A percentile compares a stretch with the other conserved stretches of the same genome.
Conservation (phyloP, 371 early-diverging fungal species). For the Funneliformis caledonium region DNA sequence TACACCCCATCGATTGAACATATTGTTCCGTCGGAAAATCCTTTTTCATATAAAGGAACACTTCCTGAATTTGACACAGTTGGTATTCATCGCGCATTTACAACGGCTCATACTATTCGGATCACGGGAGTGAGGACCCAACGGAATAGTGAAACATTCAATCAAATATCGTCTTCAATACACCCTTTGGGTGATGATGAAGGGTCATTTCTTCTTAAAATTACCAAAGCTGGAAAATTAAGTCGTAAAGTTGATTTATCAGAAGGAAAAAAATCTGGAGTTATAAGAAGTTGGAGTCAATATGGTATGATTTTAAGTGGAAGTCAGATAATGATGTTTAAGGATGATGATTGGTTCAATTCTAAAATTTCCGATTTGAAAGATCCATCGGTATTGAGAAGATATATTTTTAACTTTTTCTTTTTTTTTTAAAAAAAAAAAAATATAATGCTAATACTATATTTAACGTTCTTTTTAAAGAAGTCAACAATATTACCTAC, state of each 20-base stretch:
- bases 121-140: conserved; percentile 54
- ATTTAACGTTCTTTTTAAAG: neutral
- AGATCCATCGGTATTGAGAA: conserved; percentile 41
- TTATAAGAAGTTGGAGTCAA: conserved; percentile 70
- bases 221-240: conserved; percentile 72
- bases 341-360: conserved; percentile 57
- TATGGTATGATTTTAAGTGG: conserved; percentile 78
- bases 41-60: conserved; percentile 53
- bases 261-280: conserved; percentile 65
- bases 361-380: conserved; percentile 43
- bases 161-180: conserved; percentile 21
- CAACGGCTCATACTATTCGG: conserved; percentile 49
- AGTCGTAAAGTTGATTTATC: conserved; percentile 72
- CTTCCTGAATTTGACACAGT: conserved; percentile 25
- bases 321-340: conserved; percentile 76
- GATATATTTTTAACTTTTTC: neutral
- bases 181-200: conserved; percentile 35
- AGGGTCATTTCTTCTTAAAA: conserved; percentile 61
- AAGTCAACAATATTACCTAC: conserved; percentile 44
- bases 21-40: conserved; percentile 42
- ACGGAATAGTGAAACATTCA: conserved; percentile 12
- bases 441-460: too few species aligned
- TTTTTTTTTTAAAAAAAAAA: neutral
- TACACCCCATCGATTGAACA: conserved; percentile 33
- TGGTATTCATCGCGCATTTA: conserved; percentile 48